phyloP scores from a whole-genome alignment of 192 early-diverging fungal genomes.

The Coemansia sp. region DNA sequence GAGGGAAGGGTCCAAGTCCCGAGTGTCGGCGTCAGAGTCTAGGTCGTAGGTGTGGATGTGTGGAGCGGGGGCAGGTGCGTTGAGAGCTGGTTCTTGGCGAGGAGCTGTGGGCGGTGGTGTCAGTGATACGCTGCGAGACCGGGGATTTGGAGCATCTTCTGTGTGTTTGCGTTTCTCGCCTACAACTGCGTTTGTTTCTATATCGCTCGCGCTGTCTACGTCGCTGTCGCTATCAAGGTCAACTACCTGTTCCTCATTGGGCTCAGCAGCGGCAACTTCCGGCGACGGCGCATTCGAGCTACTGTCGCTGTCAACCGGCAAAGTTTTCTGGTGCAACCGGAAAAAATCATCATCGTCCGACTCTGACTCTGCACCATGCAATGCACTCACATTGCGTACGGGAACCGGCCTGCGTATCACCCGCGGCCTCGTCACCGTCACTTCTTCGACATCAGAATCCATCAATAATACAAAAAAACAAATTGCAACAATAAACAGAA shows the following conservation, averaged over 20 bases:
- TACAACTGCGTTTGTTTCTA: background rate
- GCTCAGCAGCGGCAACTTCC: background rate
- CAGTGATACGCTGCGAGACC: conserved; percentile 50
- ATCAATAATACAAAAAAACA: background rate
- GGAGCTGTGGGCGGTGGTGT: conserved; percentile 46
- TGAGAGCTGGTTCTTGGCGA: too few species aligned
- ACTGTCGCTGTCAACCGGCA: background rate
- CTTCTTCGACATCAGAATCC: conserved; percentile 34
- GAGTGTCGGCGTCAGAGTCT: conserved; percentile 14
- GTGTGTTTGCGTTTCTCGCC: conserved; percentile 8
- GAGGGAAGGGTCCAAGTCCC: conserved; percentile 54
- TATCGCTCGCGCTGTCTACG: background rate
- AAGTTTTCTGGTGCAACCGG: background rate
- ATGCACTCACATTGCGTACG: conserved; percentile 1
- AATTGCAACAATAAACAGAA: background rate
- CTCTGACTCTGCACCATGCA: conserved; percentile 14
- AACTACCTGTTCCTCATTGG: background rate
- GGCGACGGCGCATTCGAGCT: background rate
- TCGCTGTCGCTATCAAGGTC: conserved; percentile 7
- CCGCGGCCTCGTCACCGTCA: conserved; percentile 11
- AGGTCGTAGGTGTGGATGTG: conserved; percentile 2
- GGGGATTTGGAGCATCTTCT: conserved; percentile 12
- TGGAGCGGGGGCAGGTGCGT: too few species aligned
- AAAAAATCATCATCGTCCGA: conserved; percentile 26
- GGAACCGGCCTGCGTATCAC: conserved; percentile 13